These are phyloP conservation scores for Candida pseudoviswanathii DNA, from an alignment of 1,139 yeast species.

Conservation along the genomic window DNA sequence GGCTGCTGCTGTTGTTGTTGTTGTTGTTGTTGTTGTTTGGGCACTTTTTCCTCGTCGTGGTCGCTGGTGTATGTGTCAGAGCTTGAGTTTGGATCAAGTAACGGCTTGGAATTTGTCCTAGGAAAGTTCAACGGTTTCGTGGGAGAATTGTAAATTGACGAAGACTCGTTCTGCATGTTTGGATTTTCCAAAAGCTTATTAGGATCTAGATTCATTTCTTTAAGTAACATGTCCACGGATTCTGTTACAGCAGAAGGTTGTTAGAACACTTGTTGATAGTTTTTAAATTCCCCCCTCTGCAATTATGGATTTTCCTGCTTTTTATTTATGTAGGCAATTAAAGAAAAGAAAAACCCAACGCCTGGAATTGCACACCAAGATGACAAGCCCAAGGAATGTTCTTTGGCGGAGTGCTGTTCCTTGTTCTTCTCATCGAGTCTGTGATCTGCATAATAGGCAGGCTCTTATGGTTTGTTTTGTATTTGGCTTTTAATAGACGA, in stretches of 20 bases:
- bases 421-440: neutral
- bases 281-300: neutral
- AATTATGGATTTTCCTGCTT: neutral
- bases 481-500: constrained; percentile 1
- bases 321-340: neutral
- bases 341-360: neutral
- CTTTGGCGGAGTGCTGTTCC: too few species aligned
- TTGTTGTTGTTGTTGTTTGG: constrained; percentile 7
- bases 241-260: constrained; percentile 18
- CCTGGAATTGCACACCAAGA: too few species aligned
- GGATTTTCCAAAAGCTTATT: constrained; percentile 5
- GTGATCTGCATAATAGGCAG: neutral
- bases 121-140: constrained; percentile 39
- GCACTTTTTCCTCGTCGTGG: constrained; percentile 11
- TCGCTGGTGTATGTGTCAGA: constrained; percentile 49
- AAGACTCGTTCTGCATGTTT: constrained; percentile 7
- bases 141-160: constrained; percentile 28
- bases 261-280: neutral
- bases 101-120: constrained; percentile 15
- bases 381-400: neutral
- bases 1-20: constrained; percentile 1
- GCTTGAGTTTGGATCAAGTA: constrained; percentile 37
- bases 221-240: constrained; percentile 30
- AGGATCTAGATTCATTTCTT: constrained; percentile 26
- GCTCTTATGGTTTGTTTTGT: neutral